A percentile compares a stretch with the other conserved stretches of the same genome.
phyloP scores from a whole-genome alignment of 805 yeast species.

The Ogataea nakhonphanomensis region DNA sequence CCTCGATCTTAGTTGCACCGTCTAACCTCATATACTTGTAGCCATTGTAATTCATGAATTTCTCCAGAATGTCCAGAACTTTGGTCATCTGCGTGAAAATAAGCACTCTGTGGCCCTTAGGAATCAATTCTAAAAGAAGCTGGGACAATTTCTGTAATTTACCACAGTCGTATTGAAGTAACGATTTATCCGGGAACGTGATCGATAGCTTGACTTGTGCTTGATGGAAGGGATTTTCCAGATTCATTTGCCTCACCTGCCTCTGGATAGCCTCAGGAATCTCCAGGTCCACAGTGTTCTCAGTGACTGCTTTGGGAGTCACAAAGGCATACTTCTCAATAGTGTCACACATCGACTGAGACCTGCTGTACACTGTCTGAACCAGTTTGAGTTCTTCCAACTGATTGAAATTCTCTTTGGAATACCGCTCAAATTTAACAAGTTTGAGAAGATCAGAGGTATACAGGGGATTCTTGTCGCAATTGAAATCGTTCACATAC shows the following conservation, averaged over 20 bases:
- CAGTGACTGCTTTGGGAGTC: constrained; percentile 81
- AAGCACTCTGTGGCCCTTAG: constrained; percentile 88
- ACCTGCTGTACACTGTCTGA: constrained; percentile 40
- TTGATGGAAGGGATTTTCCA: constrained; percentile 63
- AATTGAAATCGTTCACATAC: constrained; percentile 64
- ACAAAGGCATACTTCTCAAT: constrained; percentile 79
- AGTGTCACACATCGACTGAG: constrained; percentile 40
- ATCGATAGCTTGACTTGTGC: constrained; percentile 83
- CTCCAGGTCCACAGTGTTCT: constrained; percentile 58
- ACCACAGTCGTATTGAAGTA: constrained; percentile 95
- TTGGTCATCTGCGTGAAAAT: constrained; percentile 98
- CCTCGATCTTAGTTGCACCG: constrained; percentile 97
- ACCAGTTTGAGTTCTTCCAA: constrained; percentile 34
- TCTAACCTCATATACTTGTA: constrained; percentile 91
- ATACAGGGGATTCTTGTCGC: constrained; percentile 61
- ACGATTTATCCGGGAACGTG: constrained; percentile 93
- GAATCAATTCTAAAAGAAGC: constrained; percentile 70
- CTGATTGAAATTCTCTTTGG: constrained; percentile 30
- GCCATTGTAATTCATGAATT: constrained; percentile 90
- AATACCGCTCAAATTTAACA: constrained; percentile 32
- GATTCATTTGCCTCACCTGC: constrained; percentile 28
- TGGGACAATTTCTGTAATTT: constrained; percentile 82
- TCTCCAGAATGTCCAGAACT: constrained; percentile 89
- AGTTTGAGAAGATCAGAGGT: constrained; percentile 55
- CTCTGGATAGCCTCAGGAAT: constrained; percentile 38